These are phyloP conservation scores for Trichophyton benhamiae DNA, from an alignment of 2,329 filamentous ascomycete species.

Conservation along the genomic window DNA sequence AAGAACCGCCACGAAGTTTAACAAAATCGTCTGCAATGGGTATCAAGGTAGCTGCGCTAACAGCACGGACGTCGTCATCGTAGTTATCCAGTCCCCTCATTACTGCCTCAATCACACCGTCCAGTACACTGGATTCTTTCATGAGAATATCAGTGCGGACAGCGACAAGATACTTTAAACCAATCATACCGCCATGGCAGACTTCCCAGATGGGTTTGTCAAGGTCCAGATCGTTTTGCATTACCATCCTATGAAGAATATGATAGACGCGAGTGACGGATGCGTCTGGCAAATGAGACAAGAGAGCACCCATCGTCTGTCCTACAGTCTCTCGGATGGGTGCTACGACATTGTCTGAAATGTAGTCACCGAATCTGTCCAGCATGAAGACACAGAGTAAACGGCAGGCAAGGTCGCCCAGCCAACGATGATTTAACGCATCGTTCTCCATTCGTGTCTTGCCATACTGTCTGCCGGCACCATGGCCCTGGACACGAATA, in stretches of 20 bases:
- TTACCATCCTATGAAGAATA: conserved; percentile 77
- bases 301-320: conserved; percentile 77
- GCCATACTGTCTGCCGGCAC: conserved; percentile 64
- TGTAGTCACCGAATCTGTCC: conserved; percentile 94
- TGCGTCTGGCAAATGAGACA: conserved; percentile 66
- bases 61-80: conserved; percentile 91
- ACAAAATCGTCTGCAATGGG: conserved; percentile 95
- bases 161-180: conserved; percentile 84
- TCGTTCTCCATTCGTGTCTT: conserved; percentile 67
- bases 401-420: conserved; percentile 89
- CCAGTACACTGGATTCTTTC: conserved; percentile 71
- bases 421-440: conserved; percentile 65
- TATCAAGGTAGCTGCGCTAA: conserved; percentile 93
- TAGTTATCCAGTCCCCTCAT: conserved; percentile 86
- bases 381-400: conserved; percentile 94
- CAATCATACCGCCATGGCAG: conserved; percentile 96
- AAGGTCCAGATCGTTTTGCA: conserved; percentile 69
- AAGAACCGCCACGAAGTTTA: conserved; percentile 60
- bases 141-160: conserved; percentile 86
- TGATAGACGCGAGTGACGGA: conserved; percentile 77
- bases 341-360: conserved; percentile 91
- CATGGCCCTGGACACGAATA: conserved; percentile 76
- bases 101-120: conserved; percentile 81
- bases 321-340: conserved; percentile 92
- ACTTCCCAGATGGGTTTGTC: conserved; percentile 78